Percentiles rank a stretch among this genome's conserved stretches.
These are phyloP conservation scores for Penicillium glabrum DNA, from an alignment of 2,329 filamentous ascomycete genomes.

Conservation along the genomic window DNA sequence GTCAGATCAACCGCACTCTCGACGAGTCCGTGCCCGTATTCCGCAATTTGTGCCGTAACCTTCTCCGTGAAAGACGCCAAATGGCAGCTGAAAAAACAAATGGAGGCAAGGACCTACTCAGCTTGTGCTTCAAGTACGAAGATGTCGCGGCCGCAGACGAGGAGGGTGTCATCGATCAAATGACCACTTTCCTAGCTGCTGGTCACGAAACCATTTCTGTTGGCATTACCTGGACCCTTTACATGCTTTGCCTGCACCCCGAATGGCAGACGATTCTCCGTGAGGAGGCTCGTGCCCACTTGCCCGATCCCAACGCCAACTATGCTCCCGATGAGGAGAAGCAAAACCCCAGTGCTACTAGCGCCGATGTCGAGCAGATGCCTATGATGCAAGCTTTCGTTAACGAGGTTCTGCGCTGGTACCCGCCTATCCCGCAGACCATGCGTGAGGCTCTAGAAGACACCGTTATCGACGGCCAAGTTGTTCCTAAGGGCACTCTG, in stretches of 20 bases:
- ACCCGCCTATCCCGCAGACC: not conserved
- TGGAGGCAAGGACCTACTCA: not conserved
- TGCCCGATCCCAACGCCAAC: not conserved
- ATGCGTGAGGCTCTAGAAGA: not conserved
- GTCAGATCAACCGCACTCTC: not conserved
- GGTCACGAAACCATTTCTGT: not conserved
- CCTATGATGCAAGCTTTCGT: not conserved
- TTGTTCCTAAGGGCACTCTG: not conserved
- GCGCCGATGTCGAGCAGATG: not conserved
- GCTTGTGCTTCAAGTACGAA: not conserved
- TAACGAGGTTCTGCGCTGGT: not conserved
- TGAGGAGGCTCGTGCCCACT: not conserved
- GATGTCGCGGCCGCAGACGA: not conserved
- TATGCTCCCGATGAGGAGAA: not conserved
- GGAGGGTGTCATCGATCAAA: not conserved
- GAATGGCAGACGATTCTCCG: not conserved
- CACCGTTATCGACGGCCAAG: not conserved
- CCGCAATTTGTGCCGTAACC: not conserved
- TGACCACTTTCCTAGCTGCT: not conserved
- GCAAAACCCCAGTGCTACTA: not conserved
- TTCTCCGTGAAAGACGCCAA: not conserved
- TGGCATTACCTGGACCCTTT: not conserved
- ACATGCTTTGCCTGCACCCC: not conserved
- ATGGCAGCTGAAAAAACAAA: not conserved
- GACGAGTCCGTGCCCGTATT: not conserved